These are phyloP conservation scores for Coprinopsis sp. DNA, from an alignment of 768 basidiomycete species.

Conservation along the genomic window DNA sequence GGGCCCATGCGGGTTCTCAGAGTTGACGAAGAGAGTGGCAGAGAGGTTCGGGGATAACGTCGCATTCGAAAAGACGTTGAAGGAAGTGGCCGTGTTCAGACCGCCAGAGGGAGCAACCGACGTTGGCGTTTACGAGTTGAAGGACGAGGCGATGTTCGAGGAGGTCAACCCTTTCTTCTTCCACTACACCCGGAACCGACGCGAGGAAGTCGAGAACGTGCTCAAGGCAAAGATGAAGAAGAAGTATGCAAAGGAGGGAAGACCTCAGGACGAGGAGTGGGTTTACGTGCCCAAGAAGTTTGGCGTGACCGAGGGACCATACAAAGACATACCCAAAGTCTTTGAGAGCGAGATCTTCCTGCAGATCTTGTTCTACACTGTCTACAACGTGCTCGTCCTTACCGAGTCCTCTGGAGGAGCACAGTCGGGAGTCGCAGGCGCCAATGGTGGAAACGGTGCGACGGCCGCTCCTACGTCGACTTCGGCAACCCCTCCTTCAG, in stretches of 20 bases:
- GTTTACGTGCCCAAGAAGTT: slow-evolving; percentile 75
- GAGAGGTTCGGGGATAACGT: slow-evolving; percentile 85
- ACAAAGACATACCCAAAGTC: slow-evolving; percentile 54
- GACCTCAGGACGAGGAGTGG: slow-evolving; percentile 45
- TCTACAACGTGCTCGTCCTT: slow-evolving; percentile 67
- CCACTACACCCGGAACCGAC: slow-evolving; percentile 90
- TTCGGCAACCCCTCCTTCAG: slow-evolving; percentile 57
- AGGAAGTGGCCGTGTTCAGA: slow-evolving; percentile 76
- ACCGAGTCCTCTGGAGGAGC: slow-evolving; percentile 42
- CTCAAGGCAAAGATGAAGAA: slow-evolving; percentile 65
- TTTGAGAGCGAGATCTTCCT: slow-evolving; percentile 70
- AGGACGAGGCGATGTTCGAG: slow-evolving; percentile 65
- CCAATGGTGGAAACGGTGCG: slow-evolving; percentile 21
- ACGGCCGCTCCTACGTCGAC: neutral
- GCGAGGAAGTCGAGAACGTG: slow-evolving; percentile 84
- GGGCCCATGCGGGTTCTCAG: slow-evolving; percentile 84
- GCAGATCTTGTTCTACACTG: slow-evolving; percentile 79
- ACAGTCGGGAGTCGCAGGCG: neutral
- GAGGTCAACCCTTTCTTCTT: slow-evolving; percentile 96
- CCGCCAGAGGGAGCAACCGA: slow-evolving; percentile 76
- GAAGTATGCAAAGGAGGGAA: slow-evolving; percentile 34
- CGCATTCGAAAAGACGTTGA: slow-evolving; percentile 74
- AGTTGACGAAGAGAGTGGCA: slow-evolving; percentile 85
- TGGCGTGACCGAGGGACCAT: slow-evolving; percentile 62
- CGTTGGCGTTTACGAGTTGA: slow-evolving; percentile 83